Percentiles rank a stretch among this genome's conserved stretches.
phyloP scores from a whole-genome alignment of 371 early-diverging fungal genomes.

The Mortierella sp. region DNA sequence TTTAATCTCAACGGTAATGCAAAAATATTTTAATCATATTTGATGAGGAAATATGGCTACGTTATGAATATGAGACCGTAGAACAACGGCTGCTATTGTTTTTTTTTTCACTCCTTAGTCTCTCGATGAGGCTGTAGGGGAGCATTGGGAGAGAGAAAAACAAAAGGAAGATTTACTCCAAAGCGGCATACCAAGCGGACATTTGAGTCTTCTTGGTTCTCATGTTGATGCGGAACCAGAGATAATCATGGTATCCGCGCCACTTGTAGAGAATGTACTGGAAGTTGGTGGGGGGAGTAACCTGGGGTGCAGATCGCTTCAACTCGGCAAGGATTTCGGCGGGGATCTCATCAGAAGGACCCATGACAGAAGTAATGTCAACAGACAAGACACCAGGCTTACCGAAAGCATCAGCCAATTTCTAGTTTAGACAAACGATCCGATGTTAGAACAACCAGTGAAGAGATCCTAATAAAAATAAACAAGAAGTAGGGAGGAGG shows the following conservation, averaged over 20 bases:
- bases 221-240: constrained; percentile 58
- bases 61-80: too few species aligned
- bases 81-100: too few species aligned
- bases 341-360: constrained; percentile 52
- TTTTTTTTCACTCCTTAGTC: too few species aligned
- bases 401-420: constrained; percentile 44
- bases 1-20: too few species aligned
- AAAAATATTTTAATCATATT: too few species aligned
- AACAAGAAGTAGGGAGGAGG: constrained; percentile 12
- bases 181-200: constrained; percentile 58
- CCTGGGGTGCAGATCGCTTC: constrained; percentile 5
- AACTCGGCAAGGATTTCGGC: constrained; percentile 21
- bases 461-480: background rate
- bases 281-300: constrained; percentile 19
- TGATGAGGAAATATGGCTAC: too few species aligned
- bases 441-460: background rate
- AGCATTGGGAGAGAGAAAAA: too few species aligned
- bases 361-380: constrained; percentile 30
- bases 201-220: constrained; percentile 52
- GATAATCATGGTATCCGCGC: constrained; percentile 67
- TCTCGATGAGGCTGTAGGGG: too few species aligned
- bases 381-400: constrained; percentile 58
- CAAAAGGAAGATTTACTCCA: constrained; percentile 23
- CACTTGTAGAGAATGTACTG: constrained; percentile 65
- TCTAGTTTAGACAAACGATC: background rate